These are phyloP conservation scores for Euphorbia schlechtendalii DNA, from an alignment of 441 rosid genomes.

Conservation along the genomic window DNA sequence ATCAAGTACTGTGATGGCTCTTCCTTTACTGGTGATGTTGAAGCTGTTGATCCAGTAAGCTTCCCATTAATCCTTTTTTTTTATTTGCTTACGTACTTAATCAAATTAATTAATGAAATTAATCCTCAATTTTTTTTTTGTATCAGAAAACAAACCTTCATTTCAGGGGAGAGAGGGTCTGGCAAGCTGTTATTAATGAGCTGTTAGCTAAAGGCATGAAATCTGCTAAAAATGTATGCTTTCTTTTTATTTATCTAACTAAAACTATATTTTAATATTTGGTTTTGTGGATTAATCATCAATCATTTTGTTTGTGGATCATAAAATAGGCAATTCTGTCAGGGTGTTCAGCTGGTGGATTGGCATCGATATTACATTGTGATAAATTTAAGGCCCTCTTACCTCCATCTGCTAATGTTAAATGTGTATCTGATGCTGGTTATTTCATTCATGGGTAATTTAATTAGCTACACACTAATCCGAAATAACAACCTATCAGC, in stretches of 20 bases:
- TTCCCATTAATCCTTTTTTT: background rate
- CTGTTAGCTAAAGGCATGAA: slow-evolving; percentile 77
- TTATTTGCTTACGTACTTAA: background rate
- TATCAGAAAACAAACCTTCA: slow-evolving; percentile 67
- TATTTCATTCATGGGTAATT: slow-evolving; percentile 74
- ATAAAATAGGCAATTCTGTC: slow-evolving; percentile 57
- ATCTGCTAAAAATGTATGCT: slow-evolving; percentile 62
- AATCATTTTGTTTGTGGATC: no score
- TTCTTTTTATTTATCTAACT: background rate
- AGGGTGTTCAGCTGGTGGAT: slow-evolving; percentile 97
- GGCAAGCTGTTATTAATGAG: slow-evolving; percentile 76
- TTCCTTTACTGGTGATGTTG: slow-evolving; percentile 86
- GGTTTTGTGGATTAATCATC: no score
- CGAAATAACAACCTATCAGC: background rate
- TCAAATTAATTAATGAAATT: background rate
- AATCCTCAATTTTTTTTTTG: slow-evolving; percentile 6
- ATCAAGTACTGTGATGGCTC: slow-evolving; percentile 89
- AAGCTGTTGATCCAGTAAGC: slow-evolving; percentile 67
- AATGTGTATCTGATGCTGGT: slow-evolving; percentile 95
- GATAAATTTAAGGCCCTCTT: slow-evolving; percentile 71
- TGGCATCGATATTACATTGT: slow-evolving; percentile 85
- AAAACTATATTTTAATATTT: no score
- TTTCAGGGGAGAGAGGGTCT: slow-evolving; percentile 88
- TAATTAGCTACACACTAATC: background rate
- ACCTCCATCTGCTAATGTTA: slow-evolving; percentile 63